Conservation (phyloP, 257 asterid genomes). For the Capsicum baccatum region DNA sequence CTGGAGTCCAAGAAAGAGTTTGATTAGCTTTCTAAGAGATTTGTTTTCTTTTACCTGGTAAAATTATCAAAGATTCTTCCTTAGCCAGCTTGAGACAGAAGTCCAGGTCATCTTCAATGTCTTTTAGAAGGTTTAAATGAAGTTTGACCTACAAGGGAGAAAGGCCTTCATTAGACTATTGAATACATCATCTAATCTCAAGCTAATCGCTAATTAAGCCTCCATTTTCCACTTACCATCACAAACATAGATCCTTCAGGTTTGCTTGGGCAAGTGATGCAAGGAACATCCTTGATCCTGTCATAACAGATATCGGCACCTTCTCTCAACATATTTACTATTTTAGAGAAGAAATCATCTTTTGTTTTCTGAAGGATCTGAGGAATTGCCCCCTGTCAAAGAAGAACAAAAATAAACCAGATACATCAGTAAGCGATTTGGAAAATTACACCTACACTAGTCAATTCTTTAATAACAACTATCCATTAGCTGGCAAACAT, state of each 20-base stretch:
- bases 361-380: slow-evolving; percentile 62
- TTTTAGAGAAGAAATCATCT: slow-evolving; percentile 58
- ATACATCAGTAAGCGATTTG: not conserved
- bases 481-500: slow-evolving; percentile 25
- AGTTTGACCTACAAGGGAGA: slow-evolving; percentile 60
- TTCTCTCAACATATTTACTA: slow-evolving; percentile 51
- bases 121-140: slow-evolving; percentile 55
- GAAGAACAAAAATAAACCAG: not conserved
- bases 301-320: slow-evolving; percentile 57
- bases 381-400: slow-evolving; percentile 73
- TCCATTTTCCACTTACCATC: slow-evolving; percentile 55
- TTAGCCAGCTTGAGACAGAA: slow-evolving; percentile 62
- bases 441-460: not conserved
- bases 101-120: slow-evolving; percentile 67
- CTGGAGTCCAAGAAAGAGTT: slow-evolving; percentile 14
- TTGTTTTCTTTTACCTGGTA: slow-evolving; percentile 59
- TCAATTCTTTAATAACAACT: slow-evolving; percentile 44
- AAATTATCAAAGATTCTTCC: slow-evolving; percentile 62
- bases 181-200: not conserved
- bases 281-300: slow-evolving; percentile 59
- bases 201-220: not conserved
- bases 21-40: not conserved
- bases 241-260: slow-evolving; percentile 90
- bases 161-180: not conserved
- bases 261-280: slow-evolving; percentile 76